Evolutionary conservation across 768 basidiomycete species (phyloP).

Genomic region (Calvatia gigantea): DNA sequence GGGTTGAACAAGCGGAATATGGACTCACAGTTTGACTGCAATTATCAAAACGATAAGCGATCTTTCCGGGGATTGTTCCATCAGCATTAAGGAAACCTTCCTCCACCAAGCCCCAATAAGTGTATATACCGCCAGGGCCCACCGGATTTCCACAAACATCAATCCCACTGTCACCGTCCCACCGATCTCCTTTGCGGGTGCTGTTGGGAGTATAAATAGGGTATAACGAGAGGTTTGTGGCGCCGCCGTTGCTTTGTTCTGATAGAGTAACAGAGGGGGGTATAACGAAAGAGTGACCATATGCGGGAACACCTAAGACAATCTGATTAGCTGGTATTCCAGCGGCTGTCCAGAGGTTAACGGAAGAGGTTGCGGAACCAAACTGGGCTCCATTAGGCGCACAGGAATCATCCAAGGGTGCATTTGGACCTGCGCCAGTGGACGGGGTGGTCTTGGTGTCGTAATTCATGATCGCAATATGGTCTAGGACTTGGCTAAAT

Average conservation of each 20-base stretch:
- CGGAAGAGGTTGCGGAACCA: slow-evolving; percentile 75
- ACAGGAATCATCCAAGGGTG: slow-evolving; percentile 81
- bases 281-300: slow-evolving; percentile 73
- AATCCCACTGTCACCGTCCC: slow-evolving; percentile 43
- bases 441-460: slow-evolving; percentile 57
- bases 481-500: slow-evolving; percentile 71
- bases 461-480: slow-evolving; percentile 73
- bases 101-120: slow-evolving; percentile 61
- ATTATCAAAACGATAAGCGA: slow-evolving; percentile 51
- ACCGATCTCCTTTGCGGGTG: slow-evolving; percentile 51
- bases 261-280: slow-evolving; percentile 30
- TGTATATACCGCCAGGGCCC: slow-evolving; percentile 53
- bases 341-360: slow-evolving; percentile 71
- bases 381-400: slow-evolving; percentile 49
- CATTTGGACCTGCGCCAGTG: slow-evolving; percentile 69
- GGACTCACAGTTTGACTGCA: slow-evolving; percentile 71
- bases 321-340: slow-evolving; percentile 72
- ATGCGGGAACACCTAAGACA: slow-evolving; percentile 81
- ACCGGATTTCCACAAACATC: slow-evolving; percentile 59
- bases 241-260: slow-evolving; percentile 17
- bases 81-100: slow-evolving; percentile 48
- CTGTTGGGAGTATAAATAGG: slow-evolving; percentile 45
- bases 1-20: background rate
- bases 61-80: slow-evolving; percentile 38
- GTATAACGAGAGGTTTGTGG: slow-evolving; percentile 38